Evolutionary conservation across 2,329 filamentous ascomycete genomes (phyloP), one percentile per base, ranked within the genome.

Genomic region (Diaporthe citriasiana): DNA sequence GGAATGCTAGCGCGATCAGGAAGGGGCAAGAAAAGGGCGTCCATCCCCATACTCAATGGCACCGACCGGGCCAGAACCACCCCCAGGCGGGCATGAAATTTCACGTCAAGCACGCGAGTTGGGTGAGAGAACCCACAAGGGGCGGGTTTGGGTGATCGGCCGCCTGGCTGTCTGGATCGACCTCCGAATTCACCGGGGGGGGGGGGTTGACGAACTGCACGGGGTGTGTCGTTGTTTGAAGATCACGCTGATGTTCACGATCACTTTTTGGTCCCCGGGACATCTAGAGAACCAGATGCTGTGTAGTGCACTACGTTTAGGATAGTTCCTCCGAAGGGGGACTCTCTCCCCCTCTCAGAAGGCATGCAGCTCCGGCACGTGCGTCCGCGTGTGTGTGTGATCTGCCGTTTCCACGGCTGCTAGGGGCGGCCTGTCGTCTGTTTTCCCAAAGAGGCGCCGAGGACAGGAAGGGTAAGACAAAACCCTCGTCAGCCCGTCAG

Each of bases 401-500:
- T 68, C 63, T 68, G 22, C 63, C 63, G 63, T 68, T 68, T 68
- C 45, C 45, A 47, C n/a, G n/a, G n/a, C n/a, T n/a, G n/a, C n/a
- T n/a, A n/a, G n/a, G n/a, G n/a, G n/a, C n/a, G n/a, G 55, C 30
- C 55, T 57, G 33, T 38, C 33, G 33, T 47, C 45, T 47, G 22
- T 15, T 15, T 35, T n/a, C 38, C 57, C 38, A 60, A 30, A 42
- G 35, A 60, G 40, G 57, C 38, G 22, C 59, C 40, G 59, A 63
- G 27, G 30, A 17, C 15, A 9, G 35, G 38, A 35, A n/a, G 2
- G 51, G 15, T 15, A n/a, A n/a, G 38, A 12, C 17, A 60, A 27
- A 40, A 7, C 17, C 2, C 3, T 30, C 13, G n/a, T n/a, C n/a
- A n/a, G n/a, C 35, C 35, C n/a, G n/a, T 40, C 35, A 17, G 27